These are phyloP conservation scores for Diplodia mutila DNA, from an alignment of 2,329 filamentous ascomycete species.

Conservation along the genomic window DNA sequence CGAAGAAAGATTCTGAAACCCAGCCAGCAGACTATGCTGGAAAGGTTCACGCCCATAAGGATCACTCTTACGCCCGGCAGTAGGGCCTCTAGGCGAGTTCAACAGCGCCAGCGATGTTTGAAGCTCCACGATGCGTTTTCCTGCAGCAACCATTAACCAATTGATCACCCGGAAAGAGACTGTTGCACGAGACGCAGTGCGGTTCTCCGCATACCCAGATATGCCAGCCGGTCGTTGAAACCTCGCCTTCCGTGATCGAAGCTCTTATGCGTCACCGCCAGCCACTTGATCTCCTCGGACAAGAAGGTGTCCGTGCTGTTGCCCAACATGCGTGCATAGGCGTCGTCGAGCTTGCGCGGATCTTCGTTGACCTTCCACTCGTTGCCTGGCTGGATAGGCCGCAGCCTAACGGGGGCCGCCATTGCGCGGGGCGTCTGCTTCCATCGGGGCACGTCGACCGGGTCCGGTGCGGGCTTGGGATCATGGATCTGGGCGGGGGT, in stretches of 20 bases:
- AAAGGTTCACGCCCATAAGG: constrained; percentile 64
- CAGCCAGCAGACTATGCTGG: constrained; percentile 69
- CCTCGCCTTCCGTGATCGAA: constrained; percentile 94
- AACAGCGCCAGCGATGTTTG: constrained; percentile 68
- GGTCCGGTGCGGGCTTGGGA: constrained; percentile 29
- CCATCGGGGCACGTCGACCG: constrained; percentile 52
- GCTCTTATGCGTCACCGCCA: constrained; percentile 96
- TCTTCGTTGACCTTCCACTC: constrained; percentile 75
- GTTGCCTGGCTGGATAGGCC: constrained; percentile 60
- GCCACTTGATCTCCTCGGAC: constrained; percentile 92
- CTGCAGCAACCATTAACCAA: constrained; percentile 43
- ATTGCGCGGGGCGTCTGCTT: constrained; percentile 53
- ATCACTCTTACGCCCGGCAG: constrained; percentile 31
- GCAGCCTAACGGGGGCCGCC: constrained; percentile 56
- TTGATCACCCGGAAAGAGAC: not conserved
- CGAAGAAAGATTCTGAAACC: constrained; percentile 71
- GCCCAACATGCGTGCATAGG: constrained; percentile 78
- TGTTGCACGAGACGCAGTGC: not conserved
- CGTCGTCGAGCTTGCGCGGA: constrained; percentile 72
- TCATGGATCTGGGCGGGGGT: constrained; percentile 27
- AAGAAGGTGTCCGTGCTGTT: constrained; percentile 72
- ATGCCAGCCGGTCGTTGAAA: constrained; percentile 92
- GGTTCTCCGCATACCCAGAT: constrained; percentile 65
- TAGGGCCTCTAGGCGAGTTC: constrained; percentile 45
- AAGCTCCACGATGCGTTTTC: constrained; percentile 66